phyloP scores from a whole-genome alignment of 2,329 filamentous ascomycete genomes.

The Aspergillus neotritici region DNA sequence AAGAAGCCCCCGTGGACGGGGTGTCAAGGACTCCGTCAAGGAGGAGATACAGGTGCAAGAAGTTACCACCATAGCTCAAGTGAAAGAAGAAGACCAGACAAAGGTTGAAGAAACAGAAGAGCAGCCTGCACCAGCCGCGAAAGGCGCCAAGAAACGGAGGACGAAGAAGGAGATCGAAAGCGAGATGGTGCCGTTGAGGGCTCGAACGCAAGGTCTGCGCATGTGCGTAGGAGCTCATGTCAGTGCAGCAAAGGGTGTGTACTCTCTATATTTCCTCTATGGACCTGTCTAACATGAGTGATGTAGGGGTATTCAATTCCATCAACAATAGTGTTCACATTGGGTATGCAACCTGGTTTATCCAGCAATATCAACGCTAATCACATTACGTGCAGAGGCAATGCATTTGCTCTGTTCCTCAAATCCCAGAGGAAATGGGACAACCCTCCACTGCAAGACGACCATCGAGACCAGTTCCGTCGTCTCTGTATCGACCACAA shows the following conservation, averaged over 20 bases:
- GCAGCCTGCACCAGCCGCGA: slow-evolving; percentile 45
- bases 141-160: slow-evolving; percentile 43
- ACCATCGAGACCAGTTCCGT: slow-evolving; percentile 64
- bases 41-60: slow-evolving; percentile 4
- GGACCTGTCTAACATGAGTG: background rate
- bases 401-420: slow-evolving; percentile 89
- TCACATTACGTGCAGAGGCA: slow-evolving; percentile 54
- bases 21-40: slow-evolving; percentile 16
- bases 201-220: slow-evolving; percentile 64
- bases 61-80: background rate
- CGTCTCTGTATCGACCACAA: slow-evolving; percentile 60
- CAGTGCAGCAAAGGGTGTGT: slow-evolving; percentile 73
- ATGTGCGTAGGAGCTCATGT: slow-evolving; percentile 93
- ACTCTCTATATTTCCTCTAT: background rate
- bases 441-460: slow-evolving; percentile 67
- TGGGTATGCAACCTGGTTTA: slow-evolving; percentile 42
- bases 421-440: slow-evolving; percentile 96
- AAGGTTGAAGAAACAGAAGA: slow-evolving; percentile 19
- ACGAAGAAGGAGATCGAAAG: slow-evolving; percentile 52
- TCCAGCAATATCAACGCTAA: background rate
- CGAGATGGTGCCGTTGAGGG: slow-evolving; percentile 57
- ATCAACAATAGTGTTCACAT: slow-evolving; percentile 72
- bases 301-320: slow-evolving; percentile 77
- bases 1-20: slow-evolving; percentile 10
- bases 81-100: slow-evolving; percentile 6